A percentile compares a stretch with the other conserved stretches of the same genome.
Evolutionary conservation across 495 filamentous ascomycete genomes (phyloP).

Genomic region (Penicillium pancosmium): DNA sequence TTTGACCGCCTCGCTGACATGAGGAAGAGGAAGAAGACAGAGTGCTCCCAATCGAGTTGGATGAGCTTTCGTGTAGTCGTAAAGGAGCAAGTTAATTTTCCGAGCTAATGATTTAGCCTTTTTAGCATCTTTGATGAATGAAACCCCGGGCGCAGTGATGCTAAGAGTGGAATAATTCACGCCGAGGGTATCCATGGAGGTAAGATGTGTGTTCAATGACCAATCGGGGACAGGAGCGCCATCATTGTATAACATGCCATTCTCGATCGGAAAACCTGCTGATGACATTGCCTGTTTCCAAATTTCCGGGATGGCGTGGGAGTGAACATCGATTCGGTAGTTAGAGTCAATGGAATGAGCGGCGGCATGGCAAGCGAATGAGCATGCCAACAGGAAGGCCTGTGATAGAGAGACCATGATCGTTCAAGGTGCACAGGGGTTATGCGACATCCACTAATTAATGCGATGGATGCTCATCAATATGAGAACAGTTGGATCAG

Average conservation of each 20-base stretch:
- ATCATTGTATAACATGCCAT: conserved; percentile 35
- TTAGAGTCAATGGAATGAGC: neutral
- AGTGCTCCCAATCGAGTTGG: conserved; percentile 51
- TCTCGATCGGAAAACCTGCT: conserved; percentile 33
- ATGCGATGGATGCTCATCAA: no score
- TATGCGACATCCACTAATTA: no score
- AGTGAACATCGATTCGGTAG: conserved; percentile 38
- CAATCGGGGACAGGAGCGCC: conserved; percentile 34
- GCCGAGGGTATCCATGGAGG: conserved; percentile 43
- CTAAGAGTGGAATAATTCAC: conserved; percentile 52
- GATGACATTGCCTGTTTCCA: conserved; percentile 31
- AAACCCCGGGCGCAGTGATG: conserved; percentile 47
- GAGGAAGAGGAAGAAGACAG: conserved; percentile 53
- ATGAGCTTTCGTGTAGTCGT: conserved; percentile 37
- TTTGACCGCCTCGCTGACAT: conserved; percentile 36
- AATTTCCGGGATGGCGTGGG: conserved; percentile 35
- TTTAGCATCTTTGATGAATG: conserved; percentile 36
- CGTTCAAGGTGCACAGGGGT: neutral
- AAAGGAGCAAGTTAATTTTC: conserved; percentile 30
- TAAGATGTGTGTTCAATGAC: conserved; percentile 46
- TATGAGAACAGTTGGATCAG: no score
- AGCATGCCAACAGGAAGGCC: neutral
- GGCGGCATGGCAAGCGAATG: neutral
- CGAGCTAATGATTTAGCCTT: conserved; percentile 20
- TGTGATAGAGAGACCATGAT: neutral